These are phyloP conservation scores for Penicillium manginii DNA, from an alignment of 495 filamentous ascomycete genomes.

Conservation along the genomic window DNA sequence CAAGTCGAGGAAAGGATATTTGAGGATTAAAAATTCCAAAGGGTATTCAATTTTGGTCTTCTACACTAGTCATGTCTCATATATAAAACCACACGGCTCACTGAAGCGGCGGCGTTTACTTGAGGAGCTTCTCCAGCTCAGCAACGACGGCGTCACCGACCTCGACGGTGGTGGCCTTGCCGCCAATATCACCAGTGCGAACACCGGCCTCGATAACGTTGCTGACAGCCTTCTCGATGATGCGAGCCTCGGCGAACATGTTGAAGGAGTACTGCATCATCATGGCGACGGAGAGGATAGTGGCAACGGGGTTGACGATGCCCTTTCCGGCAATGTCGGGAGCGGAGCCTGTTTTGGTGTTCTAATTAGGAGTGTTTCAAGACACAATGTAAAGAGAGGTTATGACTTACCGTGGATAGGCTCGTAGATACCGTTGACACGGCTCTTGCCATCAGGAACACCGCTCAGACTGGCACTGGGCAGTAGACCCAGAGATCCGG, in stretches of 20 bases:
- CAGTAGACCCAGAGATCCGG: conserved; percentile 85
- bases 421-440: conserved; percentile 83
- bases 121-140: conserved; percentile 52
- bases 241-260: conserved; percentile 52
- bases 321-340: conserved; percentile 79
- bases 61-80: conserved; percentile 31
- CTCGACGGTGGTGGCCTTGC: conserved; percentile 53
- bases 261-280: conserved; percentile 60
- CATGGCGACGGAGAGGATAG: conserved; percentile 58
- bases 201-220: conserved; percentile 57
- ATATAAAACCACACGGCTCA: conserved; percentile 15
- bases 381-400: not conserved
- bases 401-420: conserved; percentile 83
- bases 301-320: conserved; percentile 74
- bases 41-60: conserved; percentile 35
- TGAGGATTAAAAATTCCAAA: conserved; percentile 17
- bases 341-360: conserved; percentile 39
- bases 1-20: no score
- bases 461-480: conserved; percentile 88
- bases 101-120: conserved; percentile 25
- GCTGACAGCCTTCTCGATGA: conserved; percentile 56
- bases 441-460: conserved; percentile 71
- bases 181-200: conserved; percentile 58
- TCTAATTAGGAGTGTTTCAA: conserved; percentile 1
- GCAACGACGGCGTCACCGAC: conserved; percentile 57